phyloP scores from a whole-genome alignment of 352 stramenopile genomes.

The Aphanomyces invadans region DNA sequence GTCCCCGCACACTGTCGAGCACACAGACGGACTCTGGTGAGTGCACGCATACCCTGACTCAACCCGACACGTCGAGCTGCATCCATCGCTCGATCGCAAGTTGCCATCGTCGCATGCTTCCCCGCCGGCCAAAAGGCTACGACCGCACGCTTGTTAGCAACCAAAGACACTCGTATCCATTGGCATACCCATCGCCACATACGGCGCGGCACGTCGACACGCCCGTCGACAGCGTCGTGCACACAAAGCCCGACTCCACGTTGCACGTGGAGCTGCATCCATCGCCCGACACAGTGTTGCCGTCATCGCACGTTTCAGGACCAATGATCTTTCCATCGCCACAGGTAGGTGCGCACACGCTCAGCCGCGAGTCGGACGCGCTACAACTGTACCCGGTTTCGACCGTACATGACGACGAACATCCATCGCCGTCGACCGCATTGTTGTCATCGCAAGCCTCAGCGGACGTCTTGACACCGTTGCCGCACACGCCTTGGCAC shows the following conservation, averaged over 20 bases:
- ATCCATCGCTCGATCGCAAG: conserved; percentile 25
- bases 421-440: conserved; percentile 25
- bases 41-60: conserved; percentile 28
- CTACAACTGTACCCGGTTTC: conserved; percentile 28
- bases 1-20: conserved; percentile 26
- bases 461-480: conserved; percentile 26
- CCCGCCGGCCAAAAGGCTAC: conserved; percentile 21
- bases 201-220: not conserved
- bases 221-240: conserved; percentile 17
- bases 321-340: conserved; percentile 26
- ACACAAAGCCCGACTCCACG: conserved; percentile 26
- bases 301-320: conserved; percentile 31
- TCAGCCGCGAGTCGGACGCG: conserved; percentile 1
- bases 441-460: conserved; percentile 32
- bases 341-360: conserved; percentile 26
- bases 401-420: conserved; percentile 22
- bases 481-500: conserved; percentile 27
- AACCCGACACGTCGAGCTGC: conserved; percentile 23
- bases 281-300: conserved; percentile 26
- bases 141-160: not conserved
- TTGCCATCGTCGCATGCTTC: conserved; percentile 32
- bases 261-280: conserved; percentile 25
- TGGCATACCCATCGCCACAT: conserved; percentile 20
- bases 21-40: not conserved
- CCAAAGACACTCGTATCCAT: no score